Base-by-base conservation (phyloP, 1,139 yeast species). In the Spathaspora sp. region DNA sequence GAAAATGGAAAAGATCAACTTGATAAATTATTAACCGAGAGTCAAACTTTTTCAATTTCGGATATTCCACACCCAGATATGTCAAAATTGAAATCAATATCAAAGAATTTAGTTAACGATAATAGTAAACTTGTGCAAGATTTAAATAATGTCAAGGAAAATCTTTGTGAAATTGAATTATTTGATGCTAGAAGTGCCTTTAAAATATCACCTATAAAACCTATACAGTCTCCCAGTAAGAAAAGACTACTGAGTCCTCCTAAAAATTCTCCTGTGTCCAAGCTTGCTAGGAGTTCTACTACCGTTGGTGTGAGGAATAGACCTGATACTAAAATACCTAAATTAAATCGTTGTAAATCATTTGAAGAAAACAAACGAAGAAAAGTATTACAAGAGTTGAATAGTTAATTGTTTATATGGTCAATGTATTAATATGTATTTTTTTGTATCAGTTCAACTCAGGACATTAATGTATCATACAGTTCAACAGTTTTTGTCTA, bases 121-220 rank as follows among this genome's bases (percentile, higher is more conserved):
- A 38, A 51, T 33, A 27, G 36, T 7, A n/a, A 23, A 9, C 20
- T 49, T 13, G 43, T 17, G 2, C 18, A 27, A 2, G 45, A 43
- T 26, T 48, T 53, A 20, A 38, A 38, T 26, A 39, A 44, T 16
- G 46, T 50, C 5, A 47, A 49, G 29, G 13, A 42, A 10, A 48
- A 51, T 9, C 38, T 53, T 37, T 10, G n/a, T 17, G 46, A 45
- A 25, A 46, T 53, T 17, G 49, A 49, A 39, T 47, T 45, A 31
- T 52, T 48, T 38, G 52, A 53, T 40, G 47, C 50, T 6, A 47
- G 49, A 38, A 44, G 42, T 36, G 44, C 51, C 9, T 43, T 53
- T n/a, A 47, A 47, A 25, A 38, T 49, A 27, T 47, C 53, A 17
- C 51, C 54, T 17, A 31, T 46, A 8, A 42, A 43, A 38, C 25